Evolutionary conservation across 2,329 filamentous ascomycete genomes (phyloP), one percentile per base, ranked within the genome.

Genomic region (Fusarium scirpi): DNA sequence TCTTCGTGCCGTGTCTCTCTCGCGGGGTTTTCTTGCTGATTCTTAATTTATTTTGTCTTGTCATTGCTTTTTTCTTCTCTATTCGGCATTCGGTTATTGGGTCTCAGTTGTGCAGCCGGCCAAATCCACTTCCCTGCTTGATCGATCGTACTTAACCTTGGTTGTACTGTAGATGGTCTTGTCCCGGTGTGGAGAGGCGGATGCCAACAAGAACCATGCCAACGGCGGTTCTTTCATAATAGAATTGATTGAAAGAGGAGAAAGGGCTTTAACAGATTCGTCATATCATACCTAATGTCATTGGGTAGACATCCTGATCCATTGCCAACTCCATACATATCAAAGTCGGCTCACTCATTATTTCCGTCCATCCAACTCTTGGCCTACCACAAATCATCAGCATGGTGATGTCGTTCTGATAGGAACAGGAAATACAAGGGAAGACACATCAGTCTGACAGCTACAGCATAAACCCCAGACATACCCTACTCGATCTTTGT

Each of bases 81-180:
- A 25, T 67, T 54, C 53, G 45, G 45, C 48, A 62, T 52, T 61
- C 43, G 41, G 46, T 47, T 48, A 53, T 43, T 43, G 15, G 24
- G 49, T 30, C 24, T 65, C 54, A 56, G 47, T 29, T 66, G 49
- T 56, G 62, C 45, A 46, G 58, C 61, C 53, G 48, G 55, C 61
- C 56, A 65, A 71, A 65, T 52, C 52, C 52, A 51, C 62, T 54
- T 64, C 30, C 51, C 62, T 51, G 52, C 49, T 62, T 56, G 66
- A 55, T 46, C 44, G 62, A 47, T 55, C 43, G 52, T 47, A 27
- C 52, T 55, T 27, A 62, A 66, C 58, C 57, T 65, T 57, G 51
- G 63, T 64, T 67, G 62, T 71, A 69, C 58, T 67, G 58, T 71
- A 69, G 62, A 71, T 62, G 64, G 64, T 65, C 57, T 68, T 68